Base-by-base conservation (phyloP, 2,329 filamentous ascomycete genomes). In the Fusarium concolor region DNA sequence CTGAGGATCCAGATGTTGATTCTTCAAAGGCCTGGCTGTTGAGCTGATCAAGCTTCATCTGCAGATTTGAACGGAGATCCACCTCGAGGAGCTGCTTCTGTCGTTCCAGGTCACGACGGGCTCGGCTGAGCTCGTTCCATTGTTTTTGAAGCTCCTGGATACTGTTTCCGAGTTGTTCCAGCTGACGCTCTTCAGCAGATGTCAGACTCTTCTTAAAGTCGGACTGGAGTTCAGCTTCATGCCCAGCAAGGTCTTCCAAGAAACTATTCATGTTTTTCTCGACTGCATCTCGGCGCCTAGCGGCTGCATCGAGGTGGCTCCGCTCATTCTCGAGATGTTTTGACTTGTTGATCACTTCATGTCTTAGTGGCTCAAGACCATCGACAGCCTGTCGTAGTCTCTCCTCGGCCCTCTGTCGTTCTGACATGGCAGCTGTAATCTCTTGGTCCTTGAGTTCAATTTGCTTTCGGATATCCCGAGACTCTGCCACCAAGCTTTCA, bases 181-280 rank as follows among this genome's bases (percentile, higher is more conserved):
- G 84, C 74, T 92, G 90, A 39, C 85, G 83, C 78, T 98, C 95
- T 79, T 99, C 96, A n/a, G 90, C 87, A 10, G 87, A 82, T 11
- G 90, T 92, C 47, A 99, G 84, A 14, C 91, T 91, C 79, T 97
- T 97, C 82, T 97, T 96, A 82, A 98, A 99, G 24, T 96, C 91
- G 1, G 93, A 92, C 17, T 86, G 85, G 56, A 97, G 80, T 77
- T 99, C 96, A 4, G 89, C 85, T 77, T 97, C 90, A 76, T 94
- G 92, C 9, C 91, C 90, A 46, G 84, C 86, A 57, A 96, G 85
- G 69, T 92, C 92, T 62, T 93, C 90, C 49, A 90, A 87, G 53
- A 97, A 86, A 39, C 89, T 88, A 68, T 92, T 90, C 77, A 97
- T 86, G 72, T 92, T 91, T 67, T 85, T 86, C 68, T 93, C 89